Conservation (phyloP, 2,329 filamentous ascomycete genomes). For the Aspergillus udagawae region DNA sequence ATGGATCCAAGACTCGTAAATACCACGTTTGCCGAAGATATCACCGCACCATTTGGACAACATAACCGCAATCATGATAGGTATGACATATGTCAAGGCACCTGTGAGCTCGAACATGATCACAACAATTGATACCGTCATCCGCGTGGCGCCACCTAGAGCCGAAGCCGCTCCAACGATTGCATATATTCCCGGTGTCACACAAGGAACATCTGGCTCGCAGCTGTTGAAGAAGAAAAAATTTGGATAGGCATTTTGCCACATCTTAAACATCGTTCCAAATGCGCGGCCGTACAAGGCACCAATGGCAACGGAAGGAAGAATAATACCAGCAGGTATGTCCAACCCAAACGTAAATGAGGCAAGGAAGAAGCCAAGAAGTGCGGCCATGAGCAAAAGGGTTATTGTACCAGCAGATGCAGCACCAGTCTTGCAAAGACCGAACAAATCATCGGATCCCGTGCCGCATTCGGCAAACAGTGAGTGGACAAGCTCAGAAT, state of each 20-base stretch:
- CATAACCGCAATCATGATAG: slow-evolving; percentile 99
- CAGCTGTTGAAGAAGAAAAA: slow-evolving; percentile 76
- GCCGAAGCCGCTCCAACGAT: slow-evolving; percentile 93
- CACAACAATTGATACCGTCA: slow-evolving; percentile 97
- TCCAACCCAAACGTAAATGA: slow-evolving; percentile 89
- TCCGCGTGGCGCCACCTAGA: slow-evolving; percentile 87
- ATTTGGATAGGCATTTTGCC: slow-evolving; percentile 72
- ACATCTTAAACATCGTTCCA: slow-evolving; percentile 83
- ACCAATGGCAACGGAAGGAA: slow-evolving; percentile 94
- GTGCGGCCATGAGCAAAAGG: slow-evolving; percentile 73
- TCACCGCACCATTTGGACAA: slow-evolving; percentile 97
- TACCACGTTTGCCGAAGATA: slow-evolving; percentile 84
- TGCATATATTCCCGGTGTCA: slow-evolving; percentile 92
- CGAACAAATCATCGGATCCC: slow-evolving; percentile 78
- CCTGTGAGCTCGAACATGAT: slow-evolving; percentile 99
- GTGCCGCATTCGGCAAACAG: slow-evolving; percentile 88
- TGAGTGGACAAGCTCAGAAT: slow-evolving; percentile 83
- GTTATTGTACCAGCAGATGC: slow-evolving; percentile 79
- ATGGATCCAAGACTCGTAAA: slow-evolving; percentile 98
- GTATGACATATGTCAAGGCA: slow-evolving; percentile 90
- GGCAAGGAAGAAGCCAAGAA: slow-evolving; percentile 80
- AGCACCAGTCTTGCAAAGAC: slow-evolving; percentile 82
- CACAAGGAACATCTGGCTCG: slow-evolving; percentile 78
- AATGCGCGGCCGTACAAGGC: slow-evolving; percentile 85
- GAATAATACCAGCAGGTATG: slow-evolving; percentile 90